These are phyloP conservation scores for Penicillium robsamsonii DNA, from an alignment of 495 filamentous ascomycete species.

Conservation along the genomic window DNA sequence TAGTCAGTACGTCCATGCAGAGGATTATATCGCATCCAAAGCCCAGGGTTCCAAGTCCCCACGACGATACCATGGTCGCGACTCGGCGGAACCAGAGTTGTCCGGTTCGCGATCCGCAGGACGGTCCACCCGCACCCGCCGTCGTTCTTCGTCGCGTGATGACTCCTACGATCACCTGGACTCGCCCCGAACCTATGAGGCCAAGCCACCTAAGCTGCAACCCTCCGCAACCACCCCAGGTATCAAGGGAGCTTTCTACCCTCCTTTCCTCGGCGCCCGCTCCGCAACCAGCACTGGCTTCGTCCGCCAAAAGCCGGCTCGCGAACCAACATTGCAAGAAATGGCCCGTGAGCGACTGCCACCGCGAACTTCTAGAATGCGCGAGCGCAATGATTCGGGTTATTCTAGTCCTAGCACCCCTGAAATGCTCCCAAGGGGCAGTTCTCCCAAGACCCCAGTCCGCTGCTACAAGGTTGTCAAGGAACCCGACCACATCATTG, in stretches of 20 bases:
- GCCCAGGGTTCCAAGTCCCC: slow-evolving; percentile 35
- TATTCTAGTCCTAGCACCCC: slow-evolving; percentile 47
- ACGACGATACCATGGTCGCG: slow-evolving; percentile 31
- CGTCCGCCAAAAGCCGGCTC: slow-evolving; percentile 28
- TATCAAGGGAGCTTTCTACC: slow-evolving; percentile 25
- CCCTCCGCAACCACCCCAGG: slow-evolving; percentile 28
- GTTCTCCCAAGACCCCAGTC: slow-evolving; percentile 32
- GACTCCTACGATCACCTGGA: slow-evolving; percentile 39
- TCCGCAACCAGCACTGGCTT: slow-evolving; percentile 34
- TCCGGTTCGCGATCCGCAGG: slow-evolving; percentile 27
- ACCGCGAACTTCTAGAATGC: slow-evolving; percentile 35
- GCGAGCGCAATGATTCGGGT: slow-evolving; percentile 45
- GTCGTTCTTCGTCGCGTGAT: slow-evolving; percentile 33
- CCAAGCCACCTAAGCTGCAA: slow-evolving; percentile 33
- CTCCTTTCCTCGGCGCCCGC: slow-evolving; percentile 29
- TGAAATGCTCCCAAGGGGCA: slow-evolving; percentile 30
- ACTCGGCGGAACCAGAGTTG: slow-evolving; percentile 38
- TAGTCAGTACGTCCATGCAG: slow-evolving; percentile 22
- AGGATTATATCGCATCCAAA: slow-evolving; percentile 44
- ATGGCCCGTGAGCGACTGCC: slow-evolving; percentile 27
- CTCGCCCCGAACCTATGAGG: slow-evolving; percentile 25
- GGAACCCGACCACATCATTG: slow-evolving; percentile 29
- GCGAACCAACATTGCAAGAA: slow-evolving; percentile 13
- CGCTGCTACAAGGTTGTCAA: slow-evolving; percentile 37
- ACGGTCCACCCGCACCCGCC: slow-evolving; percentile 31